Conservation (phyloP, 2,329 filamentous ascomycete genomes). For the Fusarium devonianum region DNA sequence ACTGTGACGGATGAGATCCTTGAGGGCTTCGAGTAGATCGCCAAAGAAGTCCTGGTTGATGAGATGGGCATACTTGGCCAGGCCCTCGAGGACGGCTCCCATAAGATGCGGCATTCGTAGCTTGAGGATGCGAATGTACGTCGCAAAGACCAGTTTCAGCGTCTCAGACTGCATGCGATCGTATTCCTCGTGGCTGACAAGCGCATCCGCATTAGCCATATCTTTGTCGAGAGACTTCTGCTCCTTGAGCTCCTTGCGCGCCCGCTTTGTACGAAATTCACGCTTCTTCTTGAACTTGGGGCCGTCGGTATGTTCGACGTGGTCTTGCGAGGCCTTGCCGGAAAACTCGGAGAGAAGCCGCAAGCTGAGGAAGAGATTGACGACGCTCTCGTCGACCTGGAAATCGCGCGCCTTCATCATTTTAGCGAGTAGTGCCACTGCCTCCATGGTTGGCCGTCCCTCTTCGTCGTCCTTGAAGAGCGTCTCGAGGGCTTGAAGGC, state of each 20-base stretch:
- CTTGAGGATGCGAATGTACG: conserved; percentile 95
- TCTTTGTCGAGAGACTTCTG: conserved; percentile 90
- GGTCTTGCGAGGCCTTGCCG: conserved; percentile 80
- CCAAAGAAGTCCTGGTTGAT: conserved; percentile 99
- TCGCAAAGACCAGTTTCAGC: conserved; percentile 92
- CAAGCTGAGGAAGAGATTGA: conserved; percentile 91
- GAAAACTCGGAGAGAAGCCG: conserved; percentile 88
- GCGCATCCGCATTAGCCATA: conserved; percentile 89
- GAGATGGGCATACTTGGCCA: conserved; percentile 92
- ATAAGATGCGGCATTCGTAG: conserved; percentile 81
- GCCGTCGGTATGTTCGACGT: conserved; percentile 63
- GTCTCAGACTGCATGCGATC: conserved; percentile 96
- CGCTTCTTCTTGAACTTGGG: conserved; percentile 74
- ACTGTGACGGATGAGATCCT: conserved; percentile 86
- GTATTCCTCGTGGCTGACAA: conserved; percentile 89
- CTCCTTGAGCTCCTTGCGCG: conserved; percentile 84
- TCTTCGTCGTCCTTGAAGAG: conserved; percentile 90
- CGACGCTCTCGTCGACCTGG: conserved; percentile 79
- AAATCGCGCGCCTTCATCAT: conserved; percentile 95
- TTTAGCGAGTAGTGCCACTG: conserved; percentile 82
- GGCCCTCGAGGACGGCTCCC: conserved; percentile 94
- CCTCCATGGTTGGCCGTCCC: conserved; percentile 85
- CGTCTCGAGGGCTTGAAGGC: conserved; percentile 77
- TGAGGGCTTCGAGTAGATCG: conserved; percentile 90
- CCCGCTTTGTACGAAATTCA: conserved; percentile 87